Conservation (phyloP, 2,329 filamentous ascomycete species). For the Aspergillus oerlinghausenensis region DNA sequence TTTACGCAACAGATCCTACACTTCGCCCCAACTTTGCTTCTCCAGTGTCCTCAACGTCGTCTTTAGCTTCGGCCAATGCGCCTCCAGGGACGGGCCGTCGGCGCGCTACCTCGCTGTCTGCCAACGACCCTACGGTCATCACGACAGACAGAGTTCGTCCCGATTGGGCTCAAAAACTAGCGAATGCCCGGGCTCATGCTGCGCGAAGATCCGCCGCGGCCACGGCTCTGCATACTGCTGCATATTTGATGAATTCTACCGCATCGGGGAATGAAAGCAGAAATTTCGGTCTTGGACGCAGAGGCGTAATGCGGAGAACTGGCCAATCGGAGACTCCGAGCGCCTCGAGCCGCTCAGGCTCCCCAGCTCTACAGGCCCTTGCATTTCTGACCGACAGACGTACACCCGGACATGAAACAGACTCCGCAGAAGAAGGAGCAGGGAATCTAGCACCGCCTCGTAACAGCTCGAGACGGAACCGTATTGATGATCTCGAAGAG, state of each 20-base stretch:
- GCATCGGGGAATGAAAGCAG: slow-evolving; percentile 41
- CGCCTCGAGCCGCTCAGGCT: slow-evolving; percentile 29
- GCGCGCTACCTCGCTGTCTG: slow-evolving; percentile 68
- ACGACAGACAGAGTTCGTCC: slow-evolving; percentile 89
- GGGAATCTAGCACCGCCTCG: slow-evolving; percentile 37
- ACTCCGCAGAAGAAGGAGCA: slow-evolving; percentile 32
- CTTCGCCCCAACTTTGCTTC: slow-evolving; percentile 53
- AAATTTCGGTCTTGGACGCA: slow-evolving; percentile 54
- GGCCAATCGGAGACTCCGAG: slow-evolving; percentile 31
- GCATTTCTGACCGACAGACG: slow-evolving; percentile 46
- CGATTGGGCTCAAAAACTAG: slow-evolving; percentile 89
- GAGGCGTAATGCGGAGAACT: slow-evolving; percentile 45
- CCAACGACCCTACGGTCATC: slow-evolving; percentile 77
- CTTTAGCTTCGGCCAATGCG: slow-evolving; percentile 58
- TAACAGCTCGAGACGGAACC: slow-evolving; percentile 54
- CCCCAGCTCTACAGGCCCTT: slow-evolving; percentile 42
- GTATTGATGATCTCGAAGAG: slow-evolving; percentile 86
- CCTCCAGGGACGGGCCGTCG: slow-evolving; percentile 43
- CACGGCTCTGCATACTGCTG: slow-evolving; percentile 89
- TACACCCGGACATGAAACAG: slow-evolving; percentile 28
- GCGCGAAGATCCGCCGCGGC: slow-evolving; percentile 84
- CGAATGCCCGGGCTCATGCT: slow-evolving; percentile 77
- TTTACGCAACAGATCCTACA: slow-evolving; percentile 56
- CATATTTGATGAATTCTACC: slow-evolving; percentile 73
- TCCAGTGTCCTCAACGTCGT: slow-evolving; percentile 83